A percentile compares a stretch with the other conserved stretches of the same genome.
Conservation (phyloP, 208 protist genomes). For the Dictyostelium gargantuum region DNA sequence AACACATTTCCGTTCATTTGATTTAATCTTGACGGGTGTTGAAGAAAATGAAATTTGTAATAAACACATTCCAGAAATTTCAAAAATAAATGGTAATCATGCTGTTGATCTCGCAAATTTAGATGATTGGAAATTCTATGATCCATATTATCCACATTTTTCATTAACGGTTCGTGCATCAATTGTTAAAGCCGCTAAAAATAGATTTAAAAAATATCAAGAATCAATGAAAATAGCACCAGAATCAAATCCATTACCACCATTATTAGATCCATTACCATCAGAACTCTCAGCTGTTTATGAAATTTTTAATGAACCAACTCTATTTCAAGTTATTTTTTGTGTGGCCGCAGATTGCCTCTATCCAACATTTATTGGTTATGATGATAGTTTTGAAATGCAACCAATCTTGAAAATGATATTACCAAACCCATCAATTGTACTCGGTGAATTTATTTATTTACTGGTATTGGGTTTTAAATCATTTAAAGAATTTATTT, state of each 20-base stretch:
- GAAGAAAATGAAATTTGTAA: not conserved
- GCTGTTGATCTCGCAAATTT: not conserved
- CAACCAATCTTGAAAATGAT: not conserved
- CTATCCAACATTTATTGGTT: not conserved
- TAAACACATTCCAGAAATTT: not conserved
- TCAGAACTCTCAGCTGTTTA: not conserved
- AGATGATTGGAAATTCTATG: not conserved
- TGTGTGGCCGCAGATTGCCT: not conserved
- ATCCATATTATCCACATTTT: conserved; percentile 37
- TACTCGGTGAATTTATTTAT: conserved; percentile 26
- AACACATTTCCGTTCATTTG: not conserved
- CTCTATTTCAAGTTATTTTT: conserved; percentile 35
- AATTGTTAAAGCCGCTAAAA: not conserved
- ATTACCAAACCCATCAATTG: not conserved
- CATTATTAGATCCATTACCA: not conserved
- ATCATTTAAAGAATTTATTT: not conserved
- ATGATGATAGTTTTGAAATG: conserved; percentile 42
- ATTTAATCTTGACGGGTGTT: not conserved
- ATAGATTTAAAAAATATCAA: conserved; percentile 12
- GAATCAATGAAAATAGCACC: not conserved
- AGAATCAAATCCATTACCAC: conserved; percentile 25
- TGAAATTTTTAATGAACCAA: conserved; percentile 5
- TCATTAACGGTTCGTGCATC: not conserved
- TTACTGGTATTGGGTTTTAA: conserved; percentile 15
- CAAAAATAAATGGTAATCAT: not conserved